Conservation (phyloP, 305 asterid species). For the Fraxinus latifolia region DNA sequence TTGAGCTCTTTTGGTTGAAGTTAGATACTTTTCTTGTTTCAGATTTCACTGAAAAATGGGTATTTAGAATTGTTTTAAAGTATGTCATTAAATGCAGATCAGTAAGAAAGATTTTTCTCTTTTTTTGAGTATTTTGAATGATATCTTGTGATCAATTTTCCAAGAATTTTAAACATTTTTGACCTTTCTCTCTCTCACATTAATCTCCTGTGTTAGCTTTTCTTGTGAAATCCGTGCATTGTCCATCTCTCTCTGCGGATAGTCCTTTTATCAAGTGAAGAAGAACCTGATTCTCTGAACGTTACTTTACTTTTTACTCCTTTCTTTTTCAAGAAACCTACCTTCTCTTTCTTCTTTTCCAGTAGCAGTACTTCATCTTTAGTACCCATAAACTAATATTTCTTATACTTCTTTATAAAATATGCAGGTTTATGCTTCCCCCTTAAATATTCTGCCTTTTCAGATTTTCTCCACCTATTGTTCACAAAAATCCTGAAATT, state of each 20-base stretch:
- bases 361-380: neutral
- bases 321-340: slow-evolving; percentile 17
- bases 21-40: neutral
- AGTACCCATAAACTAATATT: neutral
- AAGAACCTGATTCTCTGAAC: slow-evolving; percentile 61
- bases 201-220: slow-evolving; percentile 1
- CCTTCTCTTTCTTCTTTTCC: slow-evolving; percentile 9
- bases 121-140: slow-evolving; percentile 20
- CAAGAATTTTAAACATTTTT: slow-evolving; percentile 13
- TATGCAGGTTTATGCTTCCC: neutral
- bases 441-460: neutral
- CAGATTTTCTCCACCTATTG: neutral
- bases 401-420: neutral
- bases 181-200: neutral
- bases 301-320: slow-evolving; percentile 30
- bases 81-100: slow-evolving; percentile 16
- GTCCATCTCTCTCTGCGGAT: neutral
- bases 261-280: slow-evolving; percentile 39
- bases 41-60: slow-evolving; percentile 11
- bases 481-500: neutral
- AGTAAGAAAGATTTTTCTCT: slow-evolving; percentile 14
- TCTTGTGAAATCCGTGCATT: slow-evolving; percentile 19
- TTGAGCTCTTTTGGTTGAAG: neutral
- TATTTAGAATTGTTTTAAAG: neutral
- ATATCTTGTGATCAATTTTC: slow-evolving; percentile 13